Conservation (phyloP, 805 yeast genomes). For the Grigorovia transvaalensis region DNA sequence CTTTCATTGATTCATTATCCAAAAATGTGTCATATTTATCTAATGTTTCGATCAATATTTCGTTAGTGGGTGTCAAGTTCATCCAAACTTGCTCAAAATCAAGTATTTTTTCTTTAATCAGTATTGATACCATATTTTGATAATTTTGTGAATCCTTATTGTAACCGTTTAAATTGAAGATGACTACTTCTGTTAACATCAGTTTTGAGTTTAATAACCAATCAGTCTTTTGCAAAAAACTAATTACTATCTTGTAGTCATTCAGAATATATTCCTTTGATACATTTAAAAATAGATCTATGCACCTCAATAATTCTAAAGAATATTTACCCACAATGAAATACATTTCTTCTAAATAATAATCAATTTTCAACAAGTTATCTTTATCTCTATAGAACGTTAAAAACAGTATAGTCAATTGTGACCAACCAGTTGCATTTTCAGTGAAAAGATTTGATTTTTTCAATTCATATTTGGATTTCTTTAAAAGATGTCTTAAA, state of each 20-base stretch:
- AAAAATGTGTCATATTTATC: conserved; percentile 36
- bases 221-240: conserved; percentile 41
- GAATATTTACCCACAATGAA: conserved; percentile 62
- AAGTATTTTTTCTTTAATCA: conserved; percentile 57
- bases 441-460: conserved; percentile 63
- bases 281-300: conserved; percentile 52
- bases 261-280: conserved; percentile 36
- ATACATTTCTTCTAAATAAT: conserved; percentile 39
- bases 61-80: conserved; percentile 44
- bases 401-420: conserved; percentile 42
- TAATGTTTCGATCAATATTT: conserved; percentile 36
- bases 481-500: conserved; percentile 20
- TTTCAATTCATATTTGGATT: conserved; percentile 32
- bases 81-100: conserved; percentile 53
- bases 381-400: conserved; percentile 34
- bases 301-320: conserved; percentile 60
- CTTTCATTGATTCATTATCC: conserved; percentile 47
- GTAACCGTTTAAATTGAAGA: conserved; percentile 29
- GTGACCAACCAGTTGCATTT: conserved; percentile 69
- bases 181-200: conserved; percentile 45
- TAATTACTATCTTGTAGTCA: conserved; percentile 38
- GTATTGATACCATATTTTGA: conserved; percentile 40
- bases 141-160: conserved; percentile 18
- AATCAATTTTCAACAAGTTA: conserved; percentile 33
- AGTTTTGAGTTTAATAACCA: conserved; percentile 47